A percentile compares a stretch with the other conserved stretches of the same genome.
Conservation (phyloP, 1,139 yeast species). For the Debaryomycetaceae sp. region DNA sequence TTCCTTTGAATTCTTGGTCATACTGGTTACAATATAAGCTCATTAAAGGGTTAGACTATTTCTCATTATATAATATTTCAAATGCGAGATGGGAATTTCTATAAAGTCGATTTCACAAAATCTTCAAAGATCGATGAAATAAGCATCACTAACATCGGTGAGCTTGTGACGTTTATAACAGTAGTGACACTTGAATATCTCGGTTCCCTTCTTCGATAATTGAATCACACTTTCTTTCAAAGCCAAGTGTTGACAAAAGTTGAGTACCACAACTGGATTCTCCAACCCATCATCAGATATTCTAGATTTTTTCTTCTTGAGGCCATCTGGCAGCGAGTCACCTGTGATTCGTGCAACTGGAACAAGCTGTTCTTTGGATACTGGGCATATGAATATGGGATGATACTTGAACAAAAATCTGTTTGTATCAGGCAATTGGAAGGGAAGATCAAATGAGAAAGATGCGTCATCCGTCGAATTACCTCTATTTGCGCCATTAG, state of each 20-base stretch:
- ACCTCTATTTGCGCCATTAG: constrained; percentile 49
- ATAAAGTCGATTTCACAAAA: background rate
- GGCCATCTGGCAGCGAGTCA: constrained; percentile 3
- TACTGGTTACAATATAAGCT: background rate
- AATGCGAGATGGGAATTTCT: background rate
- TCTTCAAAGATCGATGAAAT: constrained; percentile 37
- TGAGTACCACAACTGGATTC: constrained; percentile 45
- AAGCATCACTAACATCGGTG: constrained; percentile 41
- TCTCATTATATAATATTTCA: background rate
- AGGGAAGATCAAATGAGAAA: constrained; percentile 37
- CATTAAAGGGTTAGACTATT: background rate
- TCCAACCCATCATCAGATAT: constrained; percentile 3
- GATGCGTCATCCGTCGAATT: constrained; percentile 37
- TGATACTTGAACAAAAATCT: constrained; percentile 56
- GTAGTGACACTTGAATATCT: constrained; percentile 46
- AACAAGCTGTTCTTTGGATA: constrained; percentile 70
- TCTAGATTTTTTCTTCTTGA: constrained; percentile 19
- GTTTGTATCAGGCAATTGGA: constrained; percentile 41
- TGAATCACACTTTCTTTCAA: constrained; percentile 45
- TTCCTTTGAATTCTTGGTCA: constrained; percentile 7
- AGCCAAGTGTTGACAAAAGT: constrained; percentile 44
- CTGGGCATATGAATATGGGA: constrained; percentile 89
- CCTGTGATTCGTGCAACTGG: constrained; percentile 21
- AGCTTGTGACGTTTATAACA: constrained; percentile 46
- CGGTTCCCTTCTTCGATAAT: constrained; percentile 42